Evolutionary conservation across 2,329 filamentous ascomycete genomes (phyloP).

Genomic region (Aspergillus sp.): DNA sequence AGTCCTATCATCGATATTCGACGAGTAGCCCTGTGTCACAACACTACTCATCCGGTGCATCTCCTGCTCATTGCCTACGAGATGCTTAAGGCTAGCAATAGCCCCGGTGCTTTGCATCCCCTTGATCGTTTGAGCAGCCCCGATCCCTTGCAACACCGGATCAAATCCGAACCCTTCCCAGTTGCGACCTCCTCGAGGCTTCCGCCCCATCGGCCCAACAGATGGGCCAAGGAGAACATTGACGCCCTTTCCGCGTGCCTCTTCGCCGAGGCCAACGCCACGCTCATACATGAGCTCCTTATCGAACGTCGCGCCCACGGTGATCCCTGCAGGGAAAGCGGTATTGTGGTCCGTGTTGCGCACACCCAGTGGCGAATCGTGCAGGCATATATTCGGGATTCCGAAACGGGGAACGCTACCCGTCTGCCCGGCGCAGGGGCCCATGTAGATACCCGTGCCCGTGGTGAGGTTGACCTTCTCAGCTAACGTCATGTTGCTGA

Average conservation of each 20-base stretch:
- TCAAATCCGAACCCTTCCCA: constrained; percentile 78
- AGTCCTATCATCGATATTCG: constrained; percentile 57
- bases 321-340: constrained; percentile 80
- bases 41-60: constrained; percentile 55
- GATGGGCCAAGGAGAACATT: constrained; percentile 73
- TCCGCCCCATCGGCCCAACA: constrained; percentile 73
- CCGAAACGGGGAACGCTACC: constrained; percentile 72
- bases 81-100: constrained; percentile 63
- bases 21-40: constrained; percentile 45
- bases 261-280: constrained; percentile 69
- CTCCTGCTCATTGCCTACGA: constrained; percentile 55
- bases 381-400: constrained; percentile 72
- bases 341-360: constrained; percentile 75
- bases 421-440: constrained; percentile 75
- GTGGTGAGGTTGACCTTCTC: constrained; percentile 80
- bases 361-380: constrained; percentile 73
- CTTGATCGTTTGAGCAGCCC: constrained; percentile 57
- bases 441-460: constrained; percentile 74
- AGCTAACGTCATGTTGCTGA: constrained; percentile 76
- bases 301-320: constrained; percentile 73
- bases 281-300: constrained; percentile 72
- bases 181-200: constrained; percentile 72
- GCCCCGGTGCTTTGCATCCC: constrained; percentile 62
- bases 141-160: constrained; percentile 64
- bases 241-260: constrained; percentile 74